Evolutionary conservation across 352 stramenopile species (phyloP).

Genomic region (Phytophthora pini): DNA sequence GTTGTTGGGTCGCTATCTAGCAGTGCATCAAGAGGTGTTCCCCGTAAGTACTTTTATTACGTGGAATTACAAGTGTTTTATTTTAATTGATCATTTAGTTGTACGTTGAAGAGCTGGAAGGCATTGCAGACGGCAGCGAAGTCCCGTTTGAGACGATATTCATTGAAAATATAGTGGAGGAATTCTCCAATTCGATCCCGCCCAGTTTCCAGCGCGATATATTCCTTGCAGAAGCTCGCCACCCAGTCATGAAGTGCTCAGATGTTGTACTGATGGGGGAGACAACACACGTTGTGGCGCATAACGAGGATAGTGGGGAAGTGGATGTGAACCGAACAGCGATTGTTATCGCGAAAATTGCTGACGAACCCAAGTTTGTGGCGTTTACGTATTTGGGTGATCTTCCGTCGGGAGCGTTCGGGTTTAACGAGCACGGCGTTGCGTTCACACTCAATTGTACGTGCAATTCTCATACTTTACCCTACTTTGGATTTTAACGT

Average conservation of each 20-base stretch:
- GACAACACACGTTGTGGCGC: constrained; percentile 56
- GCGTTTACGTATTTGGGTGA: constrained; percentile 80
- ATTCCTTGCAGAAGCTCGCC: constrained; percentile 19
- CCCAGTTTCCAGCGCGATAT: constrained; percentile 37
- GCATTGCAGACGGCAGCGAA: constrained; percentile 62
- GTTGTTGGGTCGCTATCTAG: constrained; percentile 57
- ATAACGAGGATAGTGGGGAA: constrained; percentile 72
- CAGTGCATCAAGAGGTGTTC: constrained; percentile 54
- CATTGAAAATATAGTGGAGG: constrained; percentile 77
- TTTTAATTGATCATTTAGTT: constrained; percentile 35
- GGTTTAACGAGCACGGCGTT: constrained; percentile 71
- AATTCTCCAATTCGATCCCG: constrained; percentile 70
- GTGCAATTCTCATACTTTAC: constrained; percentile 12
- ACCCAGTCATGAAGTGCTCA: constrained; percentile 63
- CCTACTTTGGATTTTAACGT: neutral
- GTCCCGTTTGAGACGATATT: constrained; percentile 74
- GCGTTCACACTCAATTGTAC: constrained; percentile 84
- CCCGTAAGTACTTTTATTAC: constrained; percentile 41
- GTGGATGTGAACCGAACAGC: constrained; percentile 70
- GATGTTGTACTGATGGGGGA: constrained; percentile 67
- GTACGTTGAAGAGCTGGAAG: constrained; percentile 73
- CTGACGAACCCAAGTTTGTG: constrained; percentile 58
- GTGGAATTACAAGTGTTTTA: neutral
- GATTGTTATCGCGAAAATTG: constrained; percentile 69
- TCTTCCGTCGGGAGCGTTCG: constrained; percentile 74